Evolutionary conservation across 805 yeast species (phyloP).

Genomic region (Ogataea polymorpha): DNA sequence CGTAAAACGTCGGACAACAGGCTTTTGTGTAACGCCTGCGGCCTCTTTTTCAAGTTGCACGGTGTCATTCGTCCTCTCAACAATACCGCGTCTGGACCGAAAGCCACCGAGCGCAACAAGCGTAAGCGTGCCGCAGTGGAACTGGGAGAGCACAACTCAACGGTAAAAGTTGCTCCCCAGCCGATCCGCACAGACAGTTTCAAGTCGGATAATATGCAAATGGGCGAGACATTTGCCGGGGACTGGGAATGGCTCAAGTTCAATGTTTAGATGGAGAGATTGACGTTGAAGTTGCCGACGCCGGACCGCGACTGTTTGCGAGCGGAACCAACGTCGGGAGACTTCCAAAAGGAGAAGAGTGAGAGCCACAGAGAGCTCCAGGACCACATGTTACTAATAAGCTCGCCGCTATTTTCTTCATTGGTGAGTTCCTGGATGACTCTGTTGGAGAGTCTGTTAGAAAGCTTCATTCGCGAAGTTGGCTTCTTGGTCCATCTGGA

Average conservation of each 20-base stretch:
- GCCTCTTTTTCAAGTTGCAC: conserved; percentile 81
- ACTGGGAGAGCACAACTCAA: conserved; percentile 1
- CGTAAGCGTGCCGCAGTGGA: conserved; percentile 6
- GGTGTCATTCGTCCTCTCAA: conserved; percentile 46
- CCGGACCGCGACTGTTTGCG: conserved; percentile 6
- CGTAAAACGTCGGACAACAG: conserved; percentile 76
- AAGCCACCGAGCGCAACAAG: conserved; percentile 15
- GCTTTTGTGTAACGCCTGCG: conserved; percentile 92
- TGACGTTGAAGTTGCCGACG: conserved; percentile 19
- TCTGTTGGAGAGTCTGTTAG: conserved; percentile 20
- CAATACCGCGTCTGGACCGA: conserved; percentile 11
- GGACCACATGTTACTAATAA: conserved; percentile 18
- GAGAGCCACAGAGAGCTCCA: conserved; percentile 21
- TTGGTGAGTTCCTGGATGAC: conserved; percentile 25
- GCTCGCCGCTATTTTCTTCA: conserved; percentile 18
- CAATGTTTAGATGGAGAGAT: conserved; percentile 23
- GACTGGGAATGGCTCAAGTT: conserved; percentile 40
- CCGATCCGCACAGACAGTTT: conserved; percentile 7
- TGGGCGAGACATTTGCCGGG: conserved; percentile 33
- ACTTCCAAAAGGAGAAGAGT: conserved; percentile 16
- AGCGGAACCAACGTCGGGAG: conserved; percentile 9
- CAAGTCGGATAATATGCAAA: conserved; percentile 24
- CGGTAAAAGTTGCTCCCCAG: conserved; percentile 3
- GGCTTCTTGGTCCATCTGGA: conserved; percentile 32
- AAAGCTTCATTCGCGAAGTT: conserved; percentile 27